Evolutionary conservation across 2,329 filamentous ascomycete genomes (phyloP).

Genomic region (Myriosclerotinia curreyana): DNA sequence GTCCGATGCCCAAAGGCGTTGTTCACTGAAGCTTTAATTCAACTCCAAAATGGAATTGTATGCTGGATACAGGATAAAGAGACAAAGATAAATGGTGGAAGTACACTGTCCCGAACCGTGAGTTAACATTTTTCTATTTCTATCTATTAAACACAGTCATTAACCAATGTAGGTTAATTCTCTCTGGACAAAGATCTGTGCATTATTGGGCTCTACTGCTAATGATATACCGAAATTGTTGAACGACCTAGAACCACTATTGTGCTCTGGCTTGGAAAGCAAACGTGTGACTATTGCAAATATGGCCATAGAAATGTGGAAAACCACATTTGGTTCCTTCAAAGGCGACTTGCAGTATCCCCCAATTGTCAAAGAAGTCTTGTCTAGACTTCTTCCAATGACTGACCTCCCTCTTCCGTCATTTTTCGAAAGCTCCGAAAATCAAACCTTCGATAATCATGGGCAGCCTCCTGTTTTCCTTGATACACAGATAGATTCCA

Average conservation of each 20-base stretch:
- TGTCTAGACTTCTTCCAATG: constrained; percentile 58
- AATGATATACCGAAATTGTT: constrained; percentile 46
- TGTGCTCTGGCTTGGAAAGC: constrained; percentile 56
- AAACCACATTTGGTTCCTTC: constrained; percentile 61
- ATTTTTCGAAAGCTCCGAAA: constrained; percentile 42
- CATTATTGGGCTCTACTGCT: constrained; percentile 37
- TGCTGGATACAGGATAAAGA: constrained; percentile 62
- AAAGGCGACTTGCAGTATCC: constrained; percentile 60
- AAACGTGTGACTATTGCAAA: constrained; percentile 55
- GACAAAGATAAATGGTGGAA: constrained; percentile 44
- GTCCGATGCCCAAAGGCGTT: constrained; percentile 41
- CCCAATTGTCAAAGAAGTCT: constrained; percentile 55
- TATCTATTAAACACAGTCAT: constrained; percentile 27
- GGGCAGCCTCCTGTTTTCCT: constrained; percentile 41
- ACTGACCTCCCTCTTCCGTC: constrained; percentile 50
- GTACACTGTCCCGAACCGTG: constrained; percentile 47
- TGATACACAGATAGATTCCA: constrained; percentile 38
- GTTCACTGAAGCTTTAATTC: constrained; percentile 46
- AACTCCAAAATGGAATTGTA: constrained; percentile 59
- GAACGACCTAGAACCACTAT: constrained; percentile 51
- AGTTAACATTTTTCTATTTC: constrained; percentile 32
- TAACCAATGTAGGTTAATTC: constrained; percentile 44
- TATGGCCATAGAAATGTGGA: constrained; percentile 63
- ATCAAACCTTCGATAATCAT: constrained; percentile 36
- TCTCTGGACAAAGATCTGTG: constrained; percentile 52